A percentile compares a stretch with the other conserved stretches of the same genome.
Evolutionary conservation across 2,329 filamentous ascomycete genomes (phyloP).

Genomic region (Rutstroemia sydowiana): DNA sequence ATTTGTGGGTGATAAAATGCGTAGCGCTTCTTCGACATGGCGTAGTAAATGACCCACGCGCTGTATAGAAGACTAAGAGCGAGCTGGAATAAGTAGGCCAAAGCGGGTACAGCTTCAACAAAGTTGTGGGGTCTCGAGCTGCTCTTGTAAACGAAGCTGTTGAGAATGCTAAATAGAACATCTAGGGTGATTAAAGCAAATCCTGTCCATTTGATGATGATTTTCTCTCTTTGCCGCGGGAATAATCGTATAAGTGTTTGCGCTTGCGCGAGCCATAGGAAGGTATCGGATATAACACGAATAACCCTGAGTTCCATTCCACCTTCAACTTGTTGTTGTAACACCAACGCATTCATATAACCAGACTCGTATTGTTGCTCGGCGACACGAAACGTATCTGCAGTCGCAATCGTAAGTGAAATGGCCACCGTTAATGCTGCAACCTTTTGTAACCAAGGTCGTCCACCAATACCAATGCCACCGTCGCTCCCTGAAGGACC

Average conservation of each 20-base stretch:
- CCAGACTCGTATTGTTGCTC: constrained; percentile 73
- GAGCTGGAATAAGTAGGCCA: constrained; percentile 66
- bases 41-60: constrained; percentile 69
- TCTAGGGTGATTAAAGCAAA: constrained; percentile 90
- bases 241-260: constrained; percentile 95
- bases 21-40: constrained; percentile 61
- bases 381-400: constrained; percentile 81
- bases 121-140: constrained; percentile 65
- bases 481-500: constrained; percentile 61
- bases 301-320: constrained; percentile 84
- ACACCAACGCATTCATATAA: constrained; percentile 66
- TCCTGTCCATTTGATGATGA: constrained; percentile 97
- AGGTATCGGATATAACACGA: constrained; percentile 88
- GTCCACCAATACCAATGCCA: constrained; percentile 78
- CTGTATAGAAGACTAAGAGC: constrained; percentile 64
- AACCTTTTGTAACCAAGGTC: constrained; percentile 88
- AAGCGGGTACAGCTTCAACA: constrained; percentile 78
- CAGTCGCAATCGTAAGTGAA: constrained; percentile 87
- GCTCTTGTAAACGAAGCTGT: constrained; percentile 66
- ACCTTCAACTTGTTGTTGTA: constrained; percentile 74
- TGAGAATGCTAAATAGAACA: constrained; percentile 82
- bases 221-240: constrained; percentile 91
- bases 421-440: constrained; percentile 68
- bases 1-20: constrained; percentile 67
- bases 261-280: constrained; percentile 94